These are phyloP conservation scores for Arxiozyma heterogenica DNA, from an alignment of 1,139 yeast genomes.

Conservation along the genomic window DNA sequence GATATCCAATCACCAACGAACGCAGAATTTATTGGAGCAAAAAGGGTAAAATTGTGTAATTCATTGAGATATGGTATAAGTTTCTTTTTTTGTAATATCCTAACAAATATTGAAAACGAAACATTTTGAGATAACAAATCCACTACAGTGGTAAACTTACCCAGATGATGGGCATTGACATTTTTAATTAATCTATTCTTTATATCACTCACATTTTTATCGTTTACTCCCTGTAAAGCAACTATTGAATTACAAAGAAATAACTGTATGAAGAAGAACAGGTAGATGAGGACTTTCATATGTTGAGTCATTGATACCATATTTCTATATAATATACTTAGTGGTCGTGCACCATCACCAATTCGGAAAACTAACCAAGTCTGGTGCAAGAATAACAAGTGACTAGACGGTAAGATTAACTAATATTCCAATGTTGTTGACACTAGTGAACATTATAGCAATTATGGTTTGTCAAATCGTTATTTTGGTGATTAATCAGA, in stretches of 20 bases:
- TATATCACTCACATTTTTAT: background rate
- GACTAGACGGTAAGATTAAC: background rate
- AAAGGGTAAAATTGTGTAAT: constrained; percentile 57
- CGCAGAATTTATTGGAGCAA: constrained; percentile 86
- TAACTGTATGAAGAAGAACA: background rate
- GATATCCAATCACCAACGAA: constrained; percentile 35
- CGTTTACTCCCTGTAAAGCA: background rate
- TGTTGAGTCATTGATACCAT: background rate
- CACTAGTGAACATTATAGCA: too few species aligned
- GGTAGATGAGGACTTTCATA: background rate
- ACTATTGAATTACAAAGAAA: background rate
- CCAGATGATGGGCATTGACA: background rate
- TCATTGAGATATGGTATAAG: constrained; percentile 60
- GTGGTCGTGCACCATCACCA: background rate
- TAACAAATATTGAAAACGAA: constrained; percentile 62
- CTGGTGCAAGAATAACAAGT: background rate
- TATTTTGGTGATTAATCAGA: background rate
- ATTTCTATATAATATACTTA: background rate
- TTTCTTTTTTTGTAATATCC: constrained; percentile 57
- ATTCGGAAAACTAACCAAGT: too few species aligned
- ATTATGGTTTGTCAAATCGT: background rate
- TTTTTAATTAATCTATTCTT: background rate
- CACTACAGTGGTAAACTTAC: constrained; percentile 43
- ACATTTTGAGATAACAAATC: constrained; percentile 69
- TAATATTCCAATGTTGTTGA: background rate